Conservation (phyloP, 2,329 filamentous ascomycete genomes). For the Colletotrichum ledebouriae region DNA sequence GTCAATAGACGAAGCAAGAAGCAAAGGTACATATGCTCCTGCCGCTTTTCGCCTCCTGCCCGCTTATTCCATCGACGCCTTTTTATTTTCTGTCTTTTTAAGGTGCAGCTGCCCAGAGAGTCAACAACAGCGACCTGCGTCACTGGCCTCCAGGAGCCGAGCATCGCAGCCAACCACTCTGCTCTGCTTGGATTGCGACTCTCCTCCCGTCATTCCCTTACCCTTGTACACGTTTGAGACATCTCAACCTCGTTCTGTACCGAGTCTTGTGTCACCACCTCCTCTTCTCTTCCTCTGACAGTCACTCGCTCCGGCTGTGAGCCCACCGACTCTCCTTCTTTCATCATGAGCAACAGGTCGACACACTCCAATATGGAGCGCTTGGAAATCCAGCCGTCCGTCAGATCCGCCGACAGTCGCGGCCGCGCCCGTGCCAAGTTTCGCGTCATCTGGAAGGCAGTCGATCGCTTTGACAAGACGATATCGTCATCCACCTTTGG, state of each 20-base stretch:
- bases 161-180: neutral
- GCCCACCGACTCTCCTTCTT: conserved; percentile 36
- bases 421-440: conserved; percentile 47
- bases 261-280: conserved; percentile 33
- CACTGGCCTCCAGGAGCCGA: neutral
- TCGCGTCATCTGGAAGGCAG: conserved; percentile 52
- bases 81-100: conserved; percentile 21
- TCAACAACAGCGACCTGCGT: conserved; percentile 12
- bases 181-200: conserved; percentile 7
- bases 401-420: conserved; percentile 39
- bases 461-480: conserved; percentile 53
- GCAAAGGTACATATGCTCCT: conserved; percentile 29
- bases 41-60: conserved; percentile 14
- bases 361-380: conserved; percentile 42
- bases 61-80: conserved; percentile 14
- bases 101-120: conserved; percentile 15
- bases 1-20: conserved; percentile 22
- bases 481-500: conserved; percentile 64
- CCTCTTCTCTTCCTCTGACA: conserved; percentile 23
- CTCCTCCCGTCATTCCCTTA: conserved; percentile 13
- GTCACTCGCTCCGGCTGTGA: conserved; percentile 19
- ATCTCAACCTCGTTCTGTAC: conserved; percentile 41
- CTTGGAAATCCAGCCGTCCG: conserved; percentile 33
- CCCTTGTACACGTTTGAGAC: conserved; percentile 37
- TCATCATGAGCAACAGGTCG: conserved; percentile 39